These are phyloP conservation scores for Adenanthera pavonina DNA, from an alignment of 306 rosid genomes.

Conservation along the genomic window DNA sequence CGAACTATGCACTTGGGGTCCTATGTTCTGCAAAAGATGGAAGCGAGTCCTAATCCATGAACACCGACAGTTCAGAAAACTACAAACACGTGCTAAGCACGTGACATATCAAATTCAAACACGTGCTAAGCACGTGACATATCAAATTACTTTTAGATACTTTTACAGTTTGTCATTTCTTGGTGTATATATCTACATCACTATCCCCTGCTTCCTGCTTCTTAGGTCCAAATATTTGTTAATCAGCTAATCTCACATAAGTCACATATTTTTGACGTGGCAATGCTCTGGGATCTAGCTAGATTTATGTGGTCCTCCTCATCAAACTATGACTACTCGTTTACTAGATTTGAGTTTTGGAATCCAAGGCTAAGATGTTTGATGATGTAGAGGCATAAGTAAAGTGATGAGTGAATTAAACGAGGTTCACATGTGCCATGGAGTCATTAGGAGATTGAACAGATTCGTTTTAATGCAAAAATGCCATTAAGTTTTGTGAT, in stretches of 20 bases:
- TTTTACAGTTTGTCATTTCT: neutral
- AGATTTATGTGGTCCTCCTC: constrained; percentile 4
- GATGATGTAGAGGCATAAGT: constrained; percentile 8
- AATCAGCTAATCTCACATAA: neutral
- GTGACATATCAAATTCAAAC: no score
- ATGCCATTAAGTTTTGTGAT: constrained; percentile 26
- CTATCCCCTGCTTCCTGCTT: neutral
- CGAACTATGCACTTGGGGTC: constrained; percentile 23
- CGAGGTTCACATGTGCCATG: constrained; percentile 23
- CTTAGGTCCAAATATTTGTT: neutral
- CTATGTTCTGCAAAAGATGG: neutral
- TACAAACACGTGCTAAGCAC: no score
- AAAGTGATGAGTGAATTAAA: constrained; percentile 1
- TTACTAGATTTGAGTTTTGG: constrained; percentile 30
- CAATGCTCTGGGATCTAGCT: neutral
- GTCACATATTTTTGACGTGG: neutral
- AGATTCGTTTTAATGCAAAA: constrained; percentile 31
- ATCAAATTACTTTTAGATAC: neutral
- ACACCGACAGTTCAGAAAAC: neutral
- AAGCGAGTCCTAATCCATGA: neutral
- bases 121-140: no score
- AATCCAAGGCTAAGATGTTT: constrained; percentile 38
- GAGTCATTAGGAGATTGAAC: constrained; percentile 19
- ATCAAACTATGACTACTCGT: neutral
- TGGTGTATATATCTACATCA: neutral